Conservation (phyloP, 2,329 filamentous ascomycete species). For the Claviceps sp. region DNA sequence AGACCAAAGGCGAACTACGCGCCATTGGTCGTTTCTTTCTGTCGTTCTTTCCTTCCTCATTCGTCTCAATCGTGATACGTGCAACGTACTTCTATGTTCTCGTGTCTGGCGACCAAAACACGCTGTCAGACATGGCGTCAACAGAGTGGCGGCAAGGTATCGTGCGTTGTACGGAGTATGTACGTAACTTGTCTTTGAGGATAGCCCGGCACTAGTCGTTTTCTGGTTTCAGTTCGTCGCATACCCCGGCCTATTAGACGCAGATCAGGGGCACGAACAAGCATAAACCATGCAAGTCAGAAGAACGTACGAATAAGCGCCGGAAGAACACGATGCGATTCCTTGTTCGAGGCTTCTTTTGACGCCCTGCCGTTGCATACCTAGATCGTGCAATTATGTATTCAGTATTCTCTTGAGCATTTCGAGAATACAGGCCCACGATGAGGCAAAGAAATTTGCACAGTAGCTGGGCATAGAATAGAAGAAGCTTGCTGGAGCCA, state of each 20-base stretch:
- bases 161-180: neutral
- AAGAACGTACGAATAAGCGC: neutral
- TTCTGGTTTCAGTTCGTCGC: neutral
- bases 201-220: neutral
- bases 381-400: too few relatives aligned
- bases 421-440: too few relatives aligned
- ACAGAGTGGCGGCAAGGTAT: neutral
- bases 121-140: neutral
- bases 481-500: too few relatives aligned
- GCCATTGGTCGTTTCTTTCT: neutral
- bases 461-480: too few relatives aligned
- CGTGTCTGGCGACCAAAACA: neutral
- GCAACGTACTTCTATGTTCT: too few relatives aligned
- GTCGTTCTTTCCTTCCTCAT: neutral
- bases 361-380: too few relatives aligned
- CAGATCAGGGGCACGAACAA: neutral
- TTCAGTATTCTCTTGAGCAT: too few relatives aligned
- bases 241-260: neutral
- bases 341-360: neutral
- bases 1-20: too few relatives aligned
- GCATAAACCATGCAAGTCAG: neutral
- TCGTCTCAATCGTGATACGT: too few relatives aligned
- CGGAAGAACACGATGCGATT: too few relatives aligned
- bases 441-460: too few relatives aligned
- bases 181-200: neutral